Evolutionary conservation across 495 filamentous ascomycete genomes (phyloP).

Genomic region (Acidomyces sp.): DNA sequence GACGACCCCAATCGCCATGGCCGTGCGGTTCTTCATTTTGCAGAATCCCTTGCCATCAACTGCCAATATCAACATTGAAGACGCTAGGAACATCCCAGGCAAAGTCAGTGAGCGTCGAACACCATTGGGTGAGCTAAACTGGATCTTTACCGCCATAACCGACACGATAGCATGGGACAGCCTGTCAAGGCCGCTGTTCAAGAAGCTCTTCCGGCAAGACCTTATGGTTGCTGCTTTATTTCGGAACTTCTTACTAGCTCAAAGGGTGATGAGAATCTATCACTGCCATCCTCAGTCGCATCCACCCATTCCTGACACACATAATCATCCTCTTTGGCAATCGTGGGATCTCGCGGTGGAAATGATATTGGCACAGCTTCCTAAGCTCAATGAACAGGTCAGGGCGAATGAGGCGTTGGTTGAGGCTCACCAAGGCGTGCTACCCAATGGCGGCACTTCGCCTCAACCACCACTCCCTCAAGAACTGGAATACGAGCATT

Average conservation of each 20-base stretch:
- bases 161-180: conserved; percentile 99
- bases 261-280: conserved; percentile 89
- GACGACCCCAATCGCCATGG: conserved; percentile 94
- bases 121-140: conserved; percentile 90
- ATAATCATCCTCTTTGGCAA: conserved; percentile 87
- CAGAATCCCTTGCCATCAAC: conserved; percentile 64
- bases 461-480: background rate
- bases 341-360: conserved; percentile 97
- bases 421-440: conserved; percentile 36
- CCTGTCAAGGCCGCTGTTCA: conserved; percentile 75
- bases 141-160: conserved; percentile 98
- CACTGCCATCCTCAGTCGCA: conserved; percentile 86
- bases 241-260: conserved; percentile 85
- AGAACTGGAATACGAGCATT: conserved; percentile 67
- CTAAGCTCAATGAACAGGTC: conserved; percentile 44
- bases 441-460: background rate
- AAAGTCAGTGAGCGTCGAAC: conserved; percentile 85
- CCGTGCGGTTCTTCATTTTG: conserved; percentile 82
- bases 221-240: conserved; percentile 98
- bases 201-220: conserved; percentile 92
- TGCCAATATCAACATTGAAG: conserved; percentile 58
- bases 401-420: conserved; percentile 53
- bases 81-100: conserved; percentile 70
- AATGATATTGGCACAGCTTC: conserved; percentile 84
- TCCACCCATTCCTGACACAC: conserved; percentile 77